phyloP scores from a whole-genome alignment of 1,139 yeast genomes.

The Lodderomyces parapsilosis region DNA sequence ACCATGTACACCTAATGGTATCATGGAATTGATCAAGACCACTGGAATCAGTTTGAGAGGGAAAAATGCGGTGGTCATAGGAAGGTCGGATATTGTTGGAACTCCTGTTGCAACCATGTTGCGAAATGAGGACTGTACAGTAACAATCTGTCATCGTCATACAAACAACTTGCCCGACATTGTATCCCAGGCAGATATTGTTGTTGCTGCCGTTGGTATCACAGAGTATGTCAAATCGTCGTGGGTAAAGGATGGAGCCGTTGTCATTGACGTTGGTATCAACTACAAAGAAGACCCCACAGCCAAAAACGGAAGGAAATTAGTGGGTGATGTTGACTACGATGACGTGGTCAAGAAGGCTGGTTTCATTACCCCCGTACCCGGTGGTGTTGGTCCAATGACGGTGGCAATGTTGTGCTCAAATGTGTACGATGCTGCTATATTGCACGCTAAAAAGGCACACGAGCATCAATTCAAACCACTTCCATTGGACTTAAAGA shows the following conservation, averaged over 20 bases:
- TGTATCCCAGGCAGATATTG: slow-evolving; percentile 65
- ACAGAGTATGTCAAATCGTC: slow-evolving; percentile 71
- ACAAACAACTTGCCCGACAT: slow-evolving; percentile 52
- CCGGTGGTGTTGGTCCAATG: slow-evolving; percentile 92
- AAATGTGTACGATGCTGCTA: slow-evolving; percentile 67
- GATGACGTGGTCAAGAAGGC: slow-evolving; percentile 56
- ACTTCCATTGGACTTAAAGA: slow-evolving; percentile 46
- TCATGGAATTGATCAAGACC: slow-evolving; percentile 64
- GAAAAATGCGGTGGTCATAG: slow-evolving; percentile 73
- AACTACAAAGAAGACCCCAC: slow-evolving; percentile 65
- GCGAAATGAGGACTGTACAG: slow-evolving; percentile 72
- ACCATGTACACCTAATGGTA: slow-evolving; percentile 82
- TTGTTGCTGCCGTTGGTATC: slow-evolving; percentile 75
- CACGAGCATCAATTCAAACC: slow-evolving; percentile 48
- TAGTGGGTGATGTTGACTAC: slow-evolving; percentile 79
- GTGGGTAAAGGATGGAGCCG: slow-evolving; percentile 67
- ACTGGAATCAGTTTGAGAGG: slow-evolving; percentile 61
- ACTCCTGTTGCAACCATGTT: slow-evolving; percentile 75
- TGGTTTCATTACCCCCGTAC: slow-evolving; percentile 73
- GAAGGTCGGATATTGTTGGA: slow-evolving; percentile 82
- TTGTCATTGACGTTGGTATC: slow-evolving; percentile 78
- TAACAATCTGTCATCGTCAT: slow-evolving; percentile 67
- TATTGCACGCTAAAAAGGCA: slow-evolving; percentile 48
- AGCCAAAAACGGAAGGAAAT: slow-evolving; percentile 61
- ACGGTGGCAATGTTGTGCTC: slow-evolving; percentile 80